A percentile compares a stretch with the other conserved stretches of the same genome.
These are phyloP conservation scores for Penicillium canariense DNA, from an alignment of 495 filamentous ascomycete species.

Conservation along the genomic window DNA sequence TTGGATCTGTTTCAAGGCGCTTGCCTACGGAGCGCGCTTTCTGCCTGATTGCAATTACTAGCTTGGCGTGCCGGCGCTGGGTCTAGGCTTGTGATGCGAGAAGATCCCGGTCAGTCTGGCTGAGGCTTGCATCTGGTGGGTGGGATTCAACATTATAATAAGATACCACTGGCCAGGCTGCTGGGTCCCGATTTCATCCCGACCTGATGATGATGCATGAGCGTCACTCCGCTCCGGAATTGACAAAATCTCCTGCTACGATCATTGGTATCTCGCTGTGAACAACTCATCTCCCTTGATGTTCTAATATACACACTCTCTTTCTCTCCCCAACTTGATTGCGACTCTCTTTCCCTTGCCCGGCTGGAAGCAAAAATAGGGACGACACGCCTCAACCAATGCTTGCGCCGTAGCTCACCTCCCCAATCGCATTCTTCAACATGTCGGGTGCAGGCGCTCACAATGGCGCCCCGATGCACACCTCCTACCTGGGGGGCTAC, in stretches of 20 bases:
- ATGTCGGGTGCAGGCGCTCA: constrained; percentile 23
- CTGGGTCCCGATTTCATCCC: not conserved
- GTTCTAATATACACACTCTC: not conserved
- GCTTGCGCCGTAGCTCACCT: not conserved
- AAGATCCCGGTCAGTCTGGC: not conserved
- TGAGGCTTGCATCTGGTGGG: not conserved
- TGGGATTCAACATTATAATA: not conserved
- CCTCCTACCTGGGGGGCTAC: constrained; percentile 58
- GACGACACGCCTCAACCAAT: not conserved
- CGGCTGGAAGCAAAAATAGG: not conserved
- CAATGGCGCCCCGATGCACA: constrained; percentile 7
- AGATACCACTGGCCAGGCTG: not conserved
- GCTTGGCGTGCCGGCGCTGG: not conserved
- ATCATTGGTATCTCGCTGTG: not conserved
- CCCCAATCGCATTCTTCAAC: constrained; percentile 6
- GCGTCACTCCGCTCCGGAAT: not conserved
- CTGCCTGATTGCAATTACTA: constrained; percentile 1
- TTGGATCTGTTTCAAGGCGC: constrained; percentile 4
- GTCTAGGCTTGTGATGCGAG: not conserved
- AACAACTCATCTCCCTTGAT: not conserved
- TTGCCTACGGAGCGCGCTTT: constrained; percentile 2
- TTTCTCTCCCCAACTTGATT: not conserved
- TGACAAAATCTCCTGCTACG: not conserved
- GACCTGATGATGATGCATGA: not conserved
- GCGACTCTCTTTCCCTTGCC: not conserved